Evolutionary conservation across 2,329 filamentous ascomycete species (phyloP), one percentile per base, ranked within the genome.

Genomic region (Colletotrichum truncatum): DNA sequence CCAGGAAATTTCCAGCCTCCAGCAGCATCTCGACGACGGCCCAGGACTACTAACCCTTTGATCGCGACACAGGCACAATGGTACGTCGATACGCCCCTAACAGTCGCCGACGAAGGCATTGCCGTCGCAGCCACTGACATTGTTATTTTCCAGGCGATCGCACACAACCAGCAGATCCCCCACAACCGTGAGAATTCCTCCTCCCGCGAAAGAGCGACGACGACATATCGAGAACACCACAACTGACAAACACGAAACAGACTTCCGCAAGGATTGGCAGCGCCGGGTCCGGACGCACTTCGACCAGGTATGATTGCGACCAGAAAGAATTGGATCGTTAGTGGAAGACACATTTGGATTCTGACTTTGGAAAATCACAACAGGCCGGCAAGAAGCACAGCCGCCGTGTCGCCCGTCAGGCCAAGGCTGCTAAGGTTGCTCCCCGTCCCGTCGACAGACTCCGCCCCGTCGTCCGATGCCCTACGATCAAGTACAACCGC

Each of bases 201-300:
- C 69, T 69, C 38, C 45, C 38, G 63, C 41, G 32, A 63, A 14
- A 18, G 28, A 30, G 11, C 49, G 48, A 53, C 79, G 71, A 79
- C 70, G 65, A 61, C 64, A 36, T n/a, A n/a, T 16, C 36, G 52
- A 28, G 64, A 67, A 72, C 62, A 66, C 28, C 60, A 69, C 74
- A 75, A 80, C 83, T 84, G 76, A 82, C 75, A 68, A 66, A 70
- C 68, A 54, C 61, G 60, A 72, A 5, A 70, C 79, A 96, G 93
- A 98, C 83, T 97, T 97, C 93, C 94, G 93, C 87, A 98, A 97
- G 93, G 94, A 99, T 89, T 99, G 96, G 96, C 94, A 98, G 86
- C 93, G 94, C 87, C 93, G 94, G 87, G 96, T 99, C 81, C 93
- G 94, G 86, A 93, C 93, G 85, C 96, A 99, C 90, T 99, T 99